Evolutionary conservation across 1,284 basidiomycete species (phyloP).

Genomic region (Ustilago lituana): DNA sequence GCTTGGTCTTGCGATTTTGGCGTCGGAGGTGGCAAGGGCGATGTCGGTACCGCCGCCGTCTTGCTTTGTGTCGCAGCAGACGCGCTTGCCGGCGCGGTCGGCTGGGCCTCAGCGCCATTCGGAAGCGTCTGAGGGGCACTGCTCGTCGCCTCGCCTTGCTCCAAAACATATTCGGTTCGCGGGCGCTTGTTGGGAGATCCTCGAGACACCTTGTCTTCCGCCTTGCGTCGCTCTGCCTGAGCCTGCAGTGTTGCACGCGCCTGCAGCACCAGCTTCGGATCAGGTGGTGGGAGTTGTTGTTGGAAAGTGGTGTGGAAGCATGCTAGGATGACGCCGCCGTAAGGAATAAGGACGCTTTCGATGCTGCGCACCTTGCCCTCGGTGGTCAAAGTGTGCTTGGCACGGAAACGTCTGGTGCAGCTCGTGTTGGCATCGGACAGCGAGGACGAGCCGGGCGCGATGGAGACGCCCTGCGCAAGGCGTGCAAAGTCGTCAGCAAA

Average conservation of each 20-base stretch:
- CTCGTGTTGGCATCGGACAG: conserved; percentile 82
- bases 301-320: conserved; percentile 69
- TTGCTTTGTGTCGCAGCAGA: background rate
- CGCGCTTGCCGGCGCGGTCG: background rate
- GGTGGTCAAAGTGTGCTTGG: conserved; percentile 76
- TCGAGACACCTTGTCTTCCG: conserved; percentile 17
- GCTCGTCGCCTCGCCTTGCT: background rate
- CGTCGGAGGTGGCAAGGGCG: background rate
- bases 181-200: conserved; percentile 31
- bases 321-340: conserved; percentile 75
- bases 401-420: conserved; percentile 90
- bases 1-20: background rate
- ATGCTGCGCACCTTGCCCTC: conserved; percentile 75
- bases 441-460: conserved; percentile 56
- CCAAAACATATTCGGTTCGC: conserved; percentile 3
- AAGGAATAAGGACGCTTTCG: conserved; percentile 90
- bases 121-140: background rate
- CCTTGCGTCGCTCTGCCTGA: conserved; percentile 28
- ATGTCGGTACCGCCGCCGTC: background rate
- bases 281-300: conserved; percentile 39
- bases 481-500: conserved; percentile 82
- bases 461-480: conserved; percentile 78
- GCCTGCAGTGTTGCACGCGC: conserved; percentile 15
- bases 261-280: conserved; percentile 32
- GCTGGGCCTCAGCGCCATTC: background rate